These are phyloP conservation scores for Viridothelium virens DNA, from an alignment of 495 filamentous ascomycete species.

Conservation along the genomic window DNA sequence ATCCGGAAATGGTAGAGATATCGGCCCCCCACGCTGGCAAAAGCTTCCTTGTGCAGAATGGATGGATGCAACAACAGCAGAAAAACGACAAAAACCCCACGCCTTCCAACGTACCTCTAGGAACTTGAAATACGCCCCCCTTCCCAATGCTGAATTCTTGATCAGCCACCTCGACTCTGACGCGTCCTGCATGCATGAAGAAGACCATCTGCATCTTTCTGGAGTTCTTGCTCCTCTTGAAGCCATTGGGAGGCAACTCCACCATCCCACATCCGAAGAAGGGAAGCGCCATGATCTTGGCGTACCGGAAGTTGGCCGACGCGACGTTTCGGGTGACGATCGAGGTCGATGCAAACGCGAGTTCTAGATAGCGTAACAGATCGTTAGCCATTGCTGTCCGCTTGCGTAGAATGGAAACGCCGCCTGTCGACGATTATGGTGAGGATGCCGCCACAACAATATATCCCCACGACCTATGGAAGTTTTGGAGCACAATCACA, in stretches of 20 bases:
- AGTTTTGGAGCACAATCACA: not conserved
- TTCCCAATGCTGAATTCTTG: constrained; percentile 74
- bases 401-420: too few relatives aligned
- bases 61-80: constrained; percentile 11
- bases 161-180: constrained; percentile 68
- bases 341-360: constrained; percentile 68
- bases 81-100: constrained; percentile 35
- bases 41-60: not conserved
- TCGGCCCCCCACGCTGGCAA: not conserved
- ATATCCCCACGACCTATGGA: not conserved
- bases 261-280: constrained; percentile 87
- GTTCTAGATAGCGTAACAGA: constrained; percentile 35
- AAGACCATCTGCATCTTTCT: constrained; percentile 94
- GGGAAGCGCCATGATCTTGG: constrained; percentile 71
- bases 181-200: constrained; percentile 72
- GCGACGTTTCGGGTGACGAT: constrained; percentile 70
- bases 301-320: constrained; percentile 70
- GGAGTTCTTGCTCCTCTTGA: constrained; percentile 82
- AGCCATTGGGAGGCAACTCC: constrained; percentile 69
- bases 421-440: too few relatives aligned
- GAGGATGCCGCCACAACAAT: too few relatives aligned
- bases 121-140: constrained; percentile 87
- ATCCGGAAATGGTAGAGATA: too few relatives aligned
- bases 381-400: too few relatives aligned
- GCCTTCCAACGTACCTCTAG: constrained; percentile 57